These are phyloP conservation scores for Suillus americanus DNA, from an alignment of 768 basidiomycete genomes.

Conservation along the genomic window DNA sequence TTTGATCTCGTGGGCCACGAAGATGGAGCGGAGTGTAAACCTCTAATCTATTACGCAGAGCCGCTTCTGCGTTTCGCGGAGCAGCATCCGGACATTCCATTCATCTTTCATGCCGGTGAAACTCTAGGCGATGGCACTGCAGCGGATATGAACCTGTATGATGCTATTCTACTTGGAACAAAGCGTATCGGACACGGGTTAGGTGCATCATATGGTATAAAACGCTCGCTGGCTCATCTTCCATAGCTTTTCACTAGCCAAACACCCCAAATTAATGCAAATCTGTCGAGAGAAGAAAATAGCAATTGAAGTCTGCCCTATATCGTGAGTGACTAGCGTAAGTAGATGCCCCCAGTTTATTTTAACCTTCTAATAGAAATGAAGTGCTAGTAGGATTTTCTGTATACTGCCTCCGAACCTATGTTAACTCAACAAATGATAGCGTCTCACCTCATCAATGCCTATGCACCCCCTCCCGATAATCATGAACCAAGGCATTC, in stretches of 20 bases:
- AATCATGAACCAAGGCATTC: constrained; percentile 66
- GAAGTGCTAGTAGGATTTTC: constrained; percentile 55
- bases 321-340: constrained; percentile 36
- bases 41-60: constrained; percentile 40
- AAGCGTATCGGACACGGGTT: constrained; percentile 52
- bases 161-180: constrained; percentile 49
- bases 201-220: constrained; percentile 6
- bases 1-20: constrained; percentile 54
- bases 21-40: constrained; percentile 31
- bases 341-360: background rate
- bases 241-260: constrained; percentile 42
- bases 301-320: constrained; percentile 47
- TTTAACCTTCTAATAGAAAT: constrained; percentile 43
- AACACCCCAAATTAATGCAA: constrained; percentile 46
- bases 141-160: constrained; percentile 47
- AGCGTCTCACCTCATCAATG: constrained; percentile 77
- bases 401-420: background rate
- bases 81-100: constrained; percentile 41
- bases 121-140: constrained; percentile 45
- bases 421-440: background rate
- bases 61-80: constrained; percentile 38
- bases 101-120: constrained; percentile 51
- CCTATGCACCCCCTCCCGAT: constrained; percentile 70
- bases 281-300: constrained; percentile 41
- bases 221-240: background rate